Conservation (phyloP, 2,329 filamentous ascomycete genomes). For the Nemania diffusa region DNA sequence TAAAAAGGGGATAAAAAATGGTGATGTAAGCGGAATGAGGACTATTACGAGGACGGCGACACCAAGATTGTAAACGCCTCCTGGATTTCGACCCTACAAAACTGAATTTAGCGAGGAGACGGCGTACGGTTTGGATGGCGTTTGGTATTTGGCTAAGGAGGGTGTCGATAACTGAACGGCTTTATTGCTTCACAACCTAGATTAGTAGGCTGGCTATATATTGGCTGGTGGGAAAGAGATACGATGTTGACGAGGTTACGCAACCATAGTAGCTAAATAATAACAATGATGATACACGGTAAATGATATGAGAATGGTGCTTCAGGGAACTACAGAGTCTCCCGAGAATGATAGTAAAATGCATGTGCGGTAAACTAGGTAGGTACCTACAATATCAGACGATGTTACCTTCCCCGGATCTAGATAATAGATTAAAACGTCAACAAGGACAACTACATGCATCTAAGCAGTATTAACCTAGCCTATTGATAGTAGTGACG, state of each 20-base stretch:
- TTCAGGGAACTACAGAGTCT: too few species aligned
- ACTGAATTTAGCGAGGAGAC: background rate
- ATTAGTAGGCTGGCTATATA: background rate
- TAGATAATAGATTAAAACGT: too few species aligned
- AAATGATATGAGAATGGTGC: too few species aligned
- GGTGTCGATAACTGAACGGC: background rate
- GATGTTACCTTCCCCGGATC: too few species aligned
- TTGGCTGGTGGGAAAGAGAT: background rate
- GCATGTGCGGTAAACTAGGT: too few species aligned
- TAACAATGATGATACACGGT: too few species aligned
- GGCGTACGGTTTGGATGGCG: background rate
- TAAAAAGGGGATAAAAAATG: background rate
- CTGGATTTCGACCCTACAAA: background rate
- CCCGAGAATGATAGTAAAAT: too few species aligned
- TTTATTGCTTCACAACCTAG: background rate
- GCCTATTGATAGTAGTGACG: too few species aligned
- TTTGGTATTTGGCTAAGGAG: background rate
- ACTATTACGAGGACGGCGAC: background rate
- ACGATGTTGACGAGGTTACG: background rate
- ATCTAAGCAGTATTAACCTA: too few species aligned
- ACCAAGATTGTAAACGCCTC: background rate
- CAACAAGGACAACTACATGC: too few species aligned
- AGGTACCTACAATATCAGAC: too few species aligned
- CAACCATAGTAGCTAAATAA: too few species aligned
- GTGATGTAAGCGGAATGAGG: background rate